Evolutionary conservation across 2,329 filamentous ascomycete species (phyloP), one percentile per base, ranked within the genome.

Genomic region (Fusarium bulbicola): DNA sequence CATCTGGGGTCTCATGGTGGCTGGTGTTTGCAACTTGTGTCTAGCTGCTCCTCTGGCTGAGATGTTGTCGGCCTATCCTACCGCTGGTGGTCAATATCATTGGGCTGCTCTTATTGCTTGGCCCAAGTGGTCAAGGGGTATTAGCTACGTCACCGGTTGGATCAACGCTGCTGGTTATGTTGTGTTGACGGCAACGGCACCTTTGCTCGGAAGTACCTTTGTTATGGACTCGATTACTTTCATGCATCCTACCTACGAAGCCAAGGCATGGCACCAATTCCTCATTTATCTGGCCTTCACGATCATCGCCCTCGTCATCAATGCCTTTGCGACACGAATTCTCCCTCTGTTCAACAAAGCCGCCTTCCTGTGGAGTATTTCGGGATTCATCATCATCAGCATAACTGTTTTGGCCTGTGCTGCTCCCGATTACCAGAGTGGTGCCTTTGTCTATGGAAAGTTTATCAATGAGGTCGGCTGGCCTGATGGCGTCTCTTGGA

Each of bases 131-230:
- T 87, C 89, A 24, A 88, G 90, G 1, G 83, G 89, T 36, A 86
- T 93, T 16, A 91, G 90, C 52, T 94, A 91, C 84, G 87, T 90
- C 52, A 93, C 91, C 0, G 92, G 92, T 34, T 94, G 92, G 91
- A 92, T 91, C 79, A 92, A 91, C 75, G 88, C 90, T 42, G 90
- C 90, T n/a, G 92, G 91, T 21, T 93, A 92, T 90, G 90, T 93
- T 37, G 89, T 89, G 15, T 81, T 94, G 59, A 90, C 89, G 9
- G 92, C 92, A 13, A 92, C 91, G 0, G 92, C 89, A 21, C 91
- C 91, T 4, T 84, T 93, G 28, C 85, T 94, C 10, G 91, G 90
- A 18, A 92, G 89, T 74, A 87, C 91, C 70, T 87, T 94, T 70
- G 87, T 94, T 56, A 79, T 92, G 32, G 90, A 91, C 62, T 86